A percentile compares a stretch with the other conserved stretches of the same genome.
These are phyloP conservation scores for Trichoderma asperellum DNA, from an alignment of 2,329 filamentous ascomycete species.

Conservation along the genomic window DNA sequence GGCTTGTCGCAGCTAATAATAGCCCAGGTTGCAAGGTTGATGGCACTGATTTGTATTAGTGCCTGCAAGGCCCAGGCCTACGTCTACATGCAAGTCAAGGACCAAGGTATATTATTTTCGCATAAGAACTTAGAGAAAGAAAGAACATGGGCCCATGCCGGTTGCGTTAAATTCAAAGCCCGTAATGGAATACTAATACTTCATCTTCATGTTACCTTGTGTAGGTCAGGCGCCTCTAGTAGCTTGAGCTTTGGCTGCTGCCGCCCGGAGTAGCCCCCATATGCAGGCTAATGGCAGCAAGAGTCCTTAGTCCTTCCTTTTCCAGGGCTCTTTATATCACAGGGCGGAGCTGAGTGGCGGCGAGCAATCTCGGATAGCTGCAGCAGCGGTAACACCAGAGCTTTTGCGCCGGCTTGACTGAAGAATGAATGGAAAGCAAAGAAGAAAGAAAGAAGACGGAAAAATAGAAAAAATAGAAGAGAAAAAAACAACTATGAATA, in stretches of 20 bases:
- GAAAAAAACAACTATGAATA: no score
- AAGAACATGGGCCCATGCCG: no score
- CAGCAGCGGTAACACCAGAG: not conserved
- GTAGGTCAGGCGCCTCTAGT: not conserved
- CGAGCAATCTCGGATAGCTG: not conserved
- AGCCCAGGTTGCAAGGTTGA: not conserved
- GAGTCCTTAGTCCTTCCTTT: not conserved
- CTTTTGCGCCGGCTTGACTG: not conserved
- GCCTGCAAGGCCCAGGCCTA: no score
- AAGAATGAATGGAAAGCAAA: not conserved
- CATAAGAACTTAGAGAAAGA: no score
- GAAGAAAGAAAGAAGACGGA: no score
- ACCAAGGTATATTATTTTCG: no score
- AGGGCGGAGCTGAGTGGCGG: not conserved
- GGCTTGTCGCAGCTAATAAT: conserved; percentile 14
- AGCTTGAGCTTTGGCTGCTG: not conserved
- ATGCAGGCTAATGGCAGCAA: no score
- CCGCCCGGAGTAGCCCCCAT: not conserved
- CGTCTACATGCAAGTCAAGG: no score
- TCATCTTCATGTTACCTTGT: no score
- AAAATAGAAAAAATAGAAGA: no score
- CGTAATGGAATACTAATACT: no score
- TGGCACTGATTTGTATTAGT: no score
- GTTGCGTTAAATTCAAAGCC: not conserved
- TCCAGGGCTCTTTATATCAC: not conserved